Conservation (phyloP, 345 rosid species). For the Pistacia atlantica region DNA sequence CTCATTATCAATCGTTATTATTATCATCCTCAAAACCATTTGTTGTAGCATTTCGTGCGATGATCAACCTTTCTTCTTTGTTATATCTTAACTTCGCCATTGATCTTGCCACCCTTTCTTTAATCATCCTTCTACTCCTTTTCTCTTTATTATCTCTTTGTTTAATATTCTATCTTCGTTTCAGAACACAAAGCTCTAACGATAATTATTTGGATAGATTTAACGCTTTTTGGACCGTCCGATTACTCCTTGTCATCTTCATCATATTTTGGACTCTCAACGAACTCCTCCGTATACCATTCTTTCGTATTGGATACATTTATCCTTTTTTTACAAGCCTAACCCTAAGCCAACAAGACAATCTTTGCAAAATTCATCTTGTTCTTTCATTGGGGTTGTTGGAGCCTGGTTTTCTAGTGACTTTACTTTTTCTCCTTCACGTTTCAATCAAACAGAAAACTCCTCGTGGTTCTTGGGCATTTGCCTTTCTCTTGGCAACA, state of each 20-base stretch:
- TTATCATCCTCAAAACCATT: constrained; percentile 13
- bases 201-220: constrained; percentile 38
- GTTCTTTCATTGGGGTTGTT: constrained; percentile 59
- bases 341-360: constrained; percentile 24
- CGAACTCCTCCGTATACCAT: constrained; percentile 49
- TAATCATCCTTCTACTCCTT: constrained; percentile 35
- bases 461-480: constrained; percentile 38
- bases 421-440: constrained; percentile 54
- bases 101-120: constrained; percentile 41
- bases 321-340: constrained; percentile 21
- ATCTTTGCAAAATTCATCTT: constrained; percentile 46
- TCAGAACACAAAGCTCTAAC: constrained; percentile 42
- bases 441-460: constrained; percentile 47
- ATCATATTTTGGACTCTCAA: constrained; percentile 46
- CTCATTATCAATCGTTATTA: neutral
- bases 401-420: constrained; percentile 62
- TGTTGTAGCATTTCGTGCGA: constrained; percentile 20
- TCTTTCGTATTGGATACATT: constrained; percentile 32
- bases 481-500: constrained; percentile 35
- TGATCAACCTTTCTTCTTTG: constrained; percentile 25
- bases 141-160: constrained; percentile 47
- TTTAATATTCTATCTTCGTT: constrained; percentile 47
- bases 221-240: constrained; percentile 66
- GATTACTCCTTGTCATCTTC: constrained; percentile 53
- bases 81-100: constrained; percentile 35